A percentile compares a stretch with the other conserved stretches of the same genome.
phyloP scores from a whole-genome alignment of 2,329 filamentous ascomycete species.

The Aquanectria penicillioides region DNA sequence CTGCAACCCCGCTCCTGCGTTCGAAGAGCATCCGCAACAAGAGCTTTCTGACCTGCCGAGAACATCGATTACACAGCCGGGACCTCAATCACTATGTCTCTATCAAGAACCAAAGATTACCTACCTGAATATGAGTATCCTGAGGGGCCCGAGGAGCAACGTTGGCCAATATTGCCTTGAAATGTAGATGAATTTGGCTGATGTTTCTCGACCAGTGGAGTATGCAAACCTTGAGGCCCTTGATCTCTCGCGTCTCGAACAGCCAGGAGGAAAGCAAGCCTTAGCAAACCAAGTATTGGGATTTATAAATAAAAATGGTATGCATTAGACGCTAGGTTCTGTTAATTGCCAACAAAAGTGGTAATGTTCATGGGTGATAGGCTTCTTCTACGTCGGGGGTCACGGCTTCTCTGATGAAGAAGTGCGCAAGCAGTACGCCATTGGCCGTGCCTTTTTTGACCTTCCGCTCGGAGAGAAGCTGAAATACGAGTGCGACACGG shows the following conservation, averaged over 20 bases:
- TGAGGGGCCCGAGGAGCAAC: not conserved
- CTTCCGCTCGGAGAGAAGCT: conserved; percentile 68
- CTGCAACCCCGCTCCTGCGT: too few relatives aligned
- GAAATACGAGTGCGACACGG: conserved; percentile 51
- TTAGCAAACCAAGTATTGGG: conserved; percentile 8
- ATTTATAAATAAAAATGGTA: conserved; percentile 15
- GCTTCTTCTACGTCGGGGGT: conserved; percentile 69
- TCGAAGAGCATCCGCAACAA: not conserved
- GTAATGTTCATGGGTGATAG: not conserved
- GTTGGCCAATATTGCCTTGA: not conserved
- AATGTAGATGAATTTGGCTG: not conserved
- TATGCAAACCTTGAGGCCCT: conserved; percentile 12
- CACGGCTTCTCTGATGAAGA: conserved; percentile 67
- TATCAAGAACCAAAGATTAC: not conserved
- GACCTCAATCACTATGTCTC: not conserved
- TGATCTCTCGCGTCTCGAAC: conserved; percentile 12
- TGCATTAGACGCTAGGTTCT: not conserved
- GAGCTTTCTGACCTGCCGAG: not conserved
- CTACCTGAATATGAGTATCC: conserved; percentile 13
- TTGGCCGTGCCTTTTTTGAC: conserved; percentile 61
- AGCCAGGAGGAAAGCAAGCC: conserved; percentile 12
- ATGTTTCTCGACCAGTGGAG: conserved; percentile 2
- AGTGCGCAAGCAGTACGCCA: conserved; percentile 66
- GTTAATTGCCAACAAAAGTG: not conserved
- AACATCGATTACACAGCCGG: not conserved